A percentile compares a stretch with the other conserved stretches of the same genome.
Conservation (phyloP, 192 early-diverging fungal genomes). For the Backusella luteola region DNA sequence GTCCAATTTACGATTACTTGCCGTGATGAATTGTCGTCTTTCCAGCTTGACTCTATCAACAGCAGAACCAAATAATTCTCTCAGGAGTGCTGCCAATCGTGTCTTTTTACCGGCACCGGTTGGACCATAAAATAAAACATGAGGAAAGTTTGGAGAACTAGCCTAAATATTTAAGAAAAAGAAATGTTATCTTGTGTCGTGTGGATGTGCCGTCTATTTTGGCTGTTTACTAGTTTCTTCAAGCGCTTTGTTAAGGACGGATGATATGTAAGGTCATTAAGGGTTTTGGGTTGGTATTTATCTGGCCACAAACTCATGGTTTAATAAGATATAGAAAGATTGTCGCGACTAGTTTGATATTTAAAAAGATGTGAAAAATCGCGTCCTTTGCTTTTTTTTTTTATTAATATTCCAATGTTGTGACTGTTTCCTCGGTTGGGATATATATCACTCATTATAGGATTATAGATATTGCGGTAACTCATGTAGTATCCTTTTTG, state of each 20-base stretch:
- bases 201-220: neutral
- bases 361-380: neutral
- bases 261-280: conserved; percentile 87
- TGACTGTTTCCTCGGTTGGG: neutral
- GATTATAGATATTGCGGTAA: too few relatives aligned
- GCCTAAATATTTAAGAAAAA: conserved; percentile 41
- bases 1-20: conserved; percentile 82
- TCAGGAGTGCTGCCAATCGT: conserved; percentile 79
- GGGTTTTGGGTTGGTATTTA: conserved; percentile 82
- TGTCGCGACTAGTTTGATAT: neutral
- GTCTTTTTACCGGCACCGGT: conserved; percentile 97
- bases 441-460: too few relatives aligned
- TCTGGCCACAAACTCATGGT: conserved; percentile 87
- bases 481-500: too few relatives aligned
- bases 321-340: neutral
- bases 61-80: conserved; percentile 86
- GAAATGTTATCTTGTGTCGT: neutral
- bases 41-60: conserved; percentile 97
- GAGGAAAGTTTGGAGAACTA: conserved; percentile 83
- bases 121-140: conserved; percentile 94
- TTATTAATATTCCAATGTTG: neutral
- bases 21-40: conserved; percentile 78
- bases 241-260: conserved; percentile 71
- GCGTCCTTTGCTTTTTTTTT: neutral
- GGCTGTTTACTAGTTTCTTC: conserved; percentile 61